Evolutionary conservation across 2,329 filamentous ascomycete genomes (phyloP), one percentile per base, ranked within the genome.

Genomic region (Sporothrix protearum): DNA sequence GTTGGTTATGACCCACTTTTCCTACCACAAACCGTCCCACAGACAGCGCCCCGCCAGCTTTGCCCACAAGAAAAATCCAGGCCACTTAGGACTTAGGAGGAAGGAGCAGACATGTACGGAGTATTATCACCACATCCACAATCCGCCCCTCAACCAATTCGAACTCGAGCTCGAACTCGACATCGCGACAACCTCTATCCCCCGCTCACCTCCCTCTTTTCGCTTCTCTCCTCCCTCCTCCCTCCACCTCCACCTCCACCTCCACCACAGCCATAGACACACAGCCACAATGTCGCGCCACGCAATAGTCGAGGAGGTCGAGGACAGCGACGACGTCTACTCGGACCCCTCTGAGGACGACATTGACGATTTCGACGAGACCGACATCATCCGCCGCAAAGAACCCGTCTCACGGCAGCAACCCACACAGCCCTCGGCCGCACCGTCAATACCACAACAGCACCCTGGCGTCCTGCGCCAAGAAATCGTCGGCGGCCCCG

Each of bases 291-390:
- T 96, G 93, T 92, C 93, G 59, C 72, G 72, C 51, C 90, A 96
- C 84, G 89, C 94, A 73, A 90, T 91, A 73, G 91, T 98, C 81
- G 96, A 99, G 86, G 96, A 98, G 82, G 91, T 97, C 74, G 93
- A 90, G 73, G 93, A 96, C 84, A 89, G 87, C 80, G 91, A 93
- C 81, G 85, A 86, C 76, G 89, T 88, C 73, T 82, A 85, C 76
- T 93, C 92, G 16, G 95, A 98, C 83, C 93, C 95, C 69, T 92
- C 93, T 75, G 94, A 97, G 82, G 91, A 90, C 80, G 92, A 96
- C 82, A 92, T 94, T 77, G 86, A 88, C 78, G 87, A 89, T 81
- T 88, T 89, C 75, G 79, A 80, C 79, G 86, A 88, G 72, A 77
- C 81, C 61, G 86, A 89, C 80, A 89, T 88, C 77, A 79, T 89